Conservation (phyloP, 768 basidiomycete species). For the Lentinula sp. region DNA sequence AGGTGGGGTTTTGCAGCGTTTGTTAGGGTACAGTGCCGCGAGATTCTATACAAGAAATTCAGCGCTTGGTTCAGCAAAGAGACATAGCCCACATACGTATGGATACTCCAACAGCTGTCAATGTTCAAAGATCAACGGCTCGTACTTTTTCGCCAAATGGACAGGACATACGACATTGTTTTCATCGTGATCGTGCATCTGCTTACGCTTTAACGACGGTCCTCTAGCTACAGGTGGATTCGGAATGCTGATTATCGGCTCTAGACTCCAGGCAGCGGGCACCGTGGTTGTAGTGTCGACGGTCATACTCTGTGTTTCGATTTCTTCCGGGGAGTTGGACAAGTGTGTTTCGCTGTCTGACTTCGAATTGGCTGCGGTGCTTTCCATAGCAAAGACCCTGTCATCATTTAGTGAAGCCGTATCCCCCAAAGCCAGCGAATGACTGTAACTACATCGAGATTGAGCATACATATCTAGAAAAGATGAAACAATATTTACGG, state of each 20-base stretch:
- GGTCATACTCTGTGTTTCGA: neutral
- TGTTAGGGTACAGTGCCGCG: slow-evolving; percentile 14
- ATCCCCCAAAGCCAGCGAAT: neutral
- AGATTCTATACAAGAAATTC: neutral
- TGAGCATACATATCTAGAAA: neutral
- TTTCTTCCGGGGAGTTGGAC: neutral
- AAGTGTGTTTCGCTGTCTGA: neutral
- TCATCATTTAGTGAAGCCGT: neutral
- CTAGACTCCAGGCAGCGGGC: neutral
- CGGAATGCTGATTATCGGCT: neutral
- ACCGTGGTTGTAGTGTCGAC: neutral
- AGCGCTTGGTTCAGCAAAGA: neutral
- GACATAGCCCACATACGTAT: neutral
- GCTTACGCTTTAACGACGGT: slow-evolving; percentile 7
- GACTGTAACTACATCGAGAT: neutral
- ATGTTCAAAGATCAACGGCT: neutral
- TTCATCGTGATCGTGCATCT: slow-evolving; percentile 10
- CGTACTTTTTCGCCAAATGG: neutral
- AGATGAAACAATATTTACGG: neutral
- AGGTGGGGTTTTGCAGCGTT: slow-evolving; percentile 38
- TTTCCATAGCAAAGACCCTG: neutral
- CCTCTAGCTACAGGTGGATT: neutral
- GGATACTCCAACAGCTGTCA: slow-evolving; percentile 5
- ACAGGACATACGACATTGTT: slow-evolving; percentile 1
- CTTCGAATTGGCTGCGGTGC: neutral